Conservation (phyloP, 495 filamentous ascomycete genomes). For the Penicillium tannophilum region DNA sequence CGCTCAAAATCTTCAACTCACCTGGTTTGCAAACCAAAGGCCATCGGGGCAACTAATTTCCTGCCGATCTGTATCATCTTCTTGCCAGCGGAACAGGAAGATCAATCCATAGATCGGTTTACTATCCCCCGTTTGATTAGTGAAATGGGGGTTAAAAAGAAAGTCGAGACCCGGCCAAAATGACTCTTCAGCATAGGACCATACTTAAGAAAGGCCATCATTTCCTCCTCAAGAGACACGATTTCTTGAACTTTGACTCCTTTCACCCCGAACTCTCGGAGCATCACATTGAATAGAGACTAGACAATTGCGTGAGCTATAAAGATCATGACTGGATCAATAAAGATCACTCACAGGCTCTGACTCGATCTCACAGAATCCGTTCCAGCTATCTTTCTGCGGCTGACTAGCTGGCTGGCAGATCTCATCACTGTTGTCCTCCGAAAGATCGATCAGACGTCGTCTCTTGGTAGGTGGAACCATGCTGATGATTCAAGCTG, state of each 20-base stretch:
- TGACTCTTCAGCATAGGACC: neutral
- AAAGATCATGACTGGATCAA: neutral
- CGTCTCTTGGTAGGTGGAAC: constrained; percentile 36
- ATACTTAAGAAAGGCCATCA: constrained; percentile 65
- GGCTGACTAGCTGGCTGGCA: constrained; percentile 38
- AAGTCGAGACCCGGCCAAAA: neutral
- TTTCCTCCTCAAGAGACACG: constrained; percentile 69
- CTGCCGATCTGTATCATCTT: constrained; percentile 59
- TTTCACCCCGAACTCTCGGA: constrained; percentile 73
- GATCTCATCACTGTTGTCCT: constrained; percentile 27
- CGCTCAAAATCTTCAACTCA: constrained; percentile 24
- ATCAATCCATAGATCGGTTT: constrained; percentile 80
- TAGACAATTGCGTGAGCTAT: constrained; percentile 30
- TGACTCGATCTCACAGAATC: constrained; percentile 88
- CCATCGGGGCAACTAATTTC: constrained; percentile 63
- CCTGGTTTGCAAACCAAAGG: constrained; percentile 96
- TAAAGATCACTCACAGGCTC: constrained; percentile 66
- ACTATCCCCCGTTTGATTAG: constrained; percentile 36
- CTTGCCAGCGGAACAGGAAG: constrained; percentile 75
- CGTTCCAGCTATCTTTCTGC: constrained; percentile 61
- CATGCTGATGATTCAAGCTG: constrained; percentile 28
- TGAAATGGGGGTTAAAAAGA: neutral
- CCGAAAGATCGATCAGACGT: constrained; percentile 27
- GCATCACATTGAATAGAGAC: constrained; percentile 83
- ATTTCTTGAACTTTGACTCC: constrained; percentile 78